Conservation (phyloP, 2,329 filamentous ascomycete genomes). For the Calonectria pauciramosa region DNA sequence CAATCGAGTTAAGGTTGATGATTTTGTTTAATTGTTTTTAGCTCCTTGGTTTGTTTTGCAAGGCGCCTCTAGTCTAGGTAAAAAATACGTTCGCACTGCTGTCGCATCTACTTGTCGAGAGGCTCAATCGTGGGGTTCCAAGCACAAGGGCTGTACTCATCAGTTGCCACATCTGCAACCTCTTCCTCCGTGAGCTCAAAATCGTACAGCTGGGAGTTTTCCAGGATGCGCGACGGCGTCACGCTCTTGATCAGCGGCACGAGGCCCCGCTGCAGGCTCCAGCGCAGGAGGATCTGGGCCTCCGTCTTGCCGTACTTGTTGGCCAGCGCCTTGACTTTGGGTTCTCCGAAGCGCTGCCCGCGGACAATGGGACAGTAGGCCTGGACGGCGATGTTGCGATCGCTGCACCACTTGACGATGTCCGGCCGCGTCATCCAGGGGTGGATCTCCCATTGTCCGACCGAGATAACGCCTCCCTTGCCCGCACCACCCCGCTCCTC, state of each 20-base stretch:
- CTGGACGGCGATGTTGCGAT: slow-evolving; percentile 73
- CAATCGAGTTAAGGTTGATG: neutral
- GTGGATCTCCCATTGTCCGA: slow-evolving; percentile 92
- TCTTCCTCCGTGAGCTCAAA: slow-evolving; percentile 70
- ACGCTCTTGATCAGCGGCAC: slow-evolving; percentile 83
- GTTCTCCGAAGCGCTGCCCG: slow-evolving; percentile 79
- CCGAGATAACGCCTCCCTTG: slow-evolving; percentile 80
- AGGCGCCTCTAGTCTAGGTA: neutral
- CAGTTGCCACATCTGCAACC: slow-evolving; percentile 62
- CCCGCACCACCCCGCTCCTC: slow-evolving; percentile 71
- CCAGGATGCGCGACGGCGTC: slow-evolving; percentile 73
- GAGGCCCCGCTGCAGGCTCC: slow-evolving; percentile 84
- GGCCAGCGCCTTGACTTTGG: slow-evolving; percentile 73
- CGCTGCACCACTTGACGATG: slow-evolving; percentile 81
- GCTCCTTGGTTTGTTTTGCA: neutral
- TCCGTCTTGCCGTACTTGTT: slow-evolving; percentile 81
- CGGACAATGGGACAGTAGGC: slow-evolving; percentile 73
- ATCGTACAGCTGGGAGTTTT: slow-evolving; percentile 71
- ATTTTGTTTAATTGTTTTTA: neutral
- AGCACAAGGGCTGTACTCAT: slow-evolving; percentile 66
- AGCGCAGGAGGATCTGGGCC: slow-evolving; percentile 84
- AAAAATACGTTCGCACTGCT: neutral
- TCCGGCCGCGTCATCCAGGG: slow-evolving; percentile 88
- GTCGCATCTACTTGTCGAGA: slow-evolving; percentile 57
- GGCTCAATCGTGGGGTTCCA: slow-evolving; percentile 68